These are phyloP conservation scores for Aspergillus tubingensis DNA, from an alignment of 2,329 filamentous ascomycete species.

Conservation along the genomic window DNA sequence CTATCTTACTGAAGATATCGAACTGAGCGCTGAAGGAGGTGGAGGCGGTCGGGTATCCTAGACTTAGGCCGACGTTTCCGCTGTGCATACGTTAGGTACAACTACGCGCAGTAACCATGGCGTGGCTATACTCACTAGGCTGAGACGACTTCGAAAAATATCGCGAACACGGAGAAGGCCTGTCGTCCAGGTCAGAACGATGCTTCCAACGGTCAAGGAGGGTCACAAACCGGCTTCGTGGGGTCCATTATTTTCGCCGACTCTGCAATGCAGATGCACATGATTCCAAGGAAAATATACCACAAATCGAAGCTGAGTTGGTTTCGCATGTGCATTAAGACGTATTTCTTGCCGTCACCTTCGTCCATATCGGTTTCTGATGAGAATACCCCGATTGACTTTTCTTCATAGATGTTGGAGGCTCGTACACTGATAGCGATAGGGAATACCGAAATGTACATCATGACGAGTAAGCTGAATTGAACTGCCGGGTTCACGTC, in stretches of 20 bases:
- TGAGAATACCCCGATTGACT: slow-evolving; percentile 58
- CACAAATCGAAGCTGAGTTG: slow-evolving; percentile 68
- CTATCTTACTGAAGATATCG: slow-evolving; percentile 54
- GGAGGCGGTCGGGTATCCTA: slow-evolving; percentile 32
- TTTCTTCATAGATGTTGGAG: slow-evolving; percentile 70
- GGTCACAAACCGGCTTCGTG: slow-evolving; percentile 26
- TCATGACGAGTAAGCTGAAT: slow-evolving; percentile 75
- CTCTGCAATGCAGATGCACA: slow-evolving; percentile 62
- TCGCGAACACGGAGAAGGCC: slow-evolving; percentile 57
- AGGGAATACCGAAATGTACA: slow-evolving; percentile 96
- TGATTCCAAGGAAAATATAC: slow-evolving; percentile 62
- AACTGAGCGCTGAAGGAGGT: slow-evolving; percentile 48
- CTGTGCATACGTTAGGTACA: slow-evolving; percentile 21
- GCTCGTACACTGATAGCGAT: slow-evolving; percentile 86
- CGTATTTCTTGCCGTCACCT: slow-evolving; percentile 40
- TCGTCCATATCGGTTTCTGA: slow-evolving; percentile 33
- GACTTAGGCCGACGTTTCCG: slow-evolving; percentile 37
- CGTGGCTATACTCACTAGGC: slow-evolving; percentile 35
- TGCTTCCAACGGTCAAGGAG: background rate
- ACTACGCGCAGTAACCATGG: background rate
- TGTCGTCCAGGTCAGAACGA: slow-evolving; percentile 7
- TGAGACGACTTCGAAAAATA: slow-evolving; percentile 49
- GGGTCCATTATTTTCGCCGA: slow-evolving; percentile 30
- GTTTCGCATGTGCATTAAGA: slow-evolving; percentile 60
- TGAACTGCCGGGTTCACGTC: slow-evolving; percentile 58